A percentile compares a stretch with the other conserved stretches of the same genome.
Conservation (phyloP, 2,329 filamentous ascomycete species). For the Aureobasidium sp. region DNA sequence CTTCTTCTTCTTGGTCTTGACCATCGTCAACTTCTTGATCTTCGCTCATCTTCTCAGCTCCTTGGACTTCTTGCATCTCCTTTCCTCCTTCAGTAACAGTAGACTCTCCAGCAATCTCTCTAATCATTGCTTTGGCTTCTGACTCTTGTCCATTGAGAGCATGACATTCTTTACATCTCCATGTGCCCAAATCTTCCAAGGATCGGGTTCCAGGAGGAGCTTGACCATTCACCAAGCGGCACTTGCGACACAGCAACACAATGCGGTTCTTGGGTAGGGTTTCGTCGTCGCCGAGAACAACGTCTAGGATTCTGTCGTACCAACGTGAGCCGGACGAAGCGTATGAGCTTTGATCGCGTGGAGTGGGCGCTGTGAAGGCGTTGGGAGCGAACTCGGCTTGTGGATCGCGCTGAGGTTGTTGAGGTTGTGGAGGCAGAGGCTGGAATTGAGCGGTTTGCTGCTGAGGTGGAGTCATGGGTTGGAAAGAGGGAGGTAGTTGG, state of each 20-base stretch:
- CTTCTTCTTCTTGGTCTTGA: constrained; percentile 12
- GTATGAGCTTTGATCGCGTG: constrained; percentile 16
- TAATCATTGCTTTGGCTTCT: constrained; percentile 65
- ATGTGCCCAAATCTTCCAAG: constrained; percentile 71
- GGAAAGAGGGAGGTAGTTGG: constrained; percentile 18
- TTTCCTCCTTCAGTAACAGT: constrained; percentile 11
- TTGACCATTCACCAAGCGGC: constrained; percentile 88
- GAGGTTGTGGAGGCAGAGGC: constrained; percentile 7
- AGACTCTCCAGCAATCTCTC: constrained; percentile 9
- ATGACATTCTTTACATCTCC: constrained; percentile 83
- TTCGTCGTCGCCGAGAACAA: constrained; percentile 90
- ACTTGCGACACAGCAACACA: constrained; percentile 72
- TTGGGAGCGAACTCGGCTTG: constrained; percentile 61
- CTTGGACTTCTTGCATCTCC: constrained; percentile 13
- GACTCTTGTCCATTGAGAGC: constrained; percentile 73
- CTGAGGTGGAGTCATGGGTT: constrained; percentile 47
- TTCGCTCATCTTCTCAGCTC: constrained; percentile 3
- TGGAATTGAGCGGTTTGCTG: not conserved
- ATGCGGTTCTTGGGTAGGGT: constrained; percentile 84
- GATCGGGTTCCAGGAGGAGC: constrained; percentile 77
- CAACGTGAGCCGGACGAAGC: constrained; percentile 48
- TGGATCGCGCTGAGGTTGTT: constrained; percentile 7
- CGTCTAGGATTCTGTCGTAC: constrained; percentile 91
- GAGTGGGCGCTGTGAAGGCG: constrained; percentile 41
- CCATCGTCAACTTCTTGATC: constrained; percentile 14